phyloP scores from a whole-genome alignment of 257 asterid species.

The Solanum bukasovii region DNA sequence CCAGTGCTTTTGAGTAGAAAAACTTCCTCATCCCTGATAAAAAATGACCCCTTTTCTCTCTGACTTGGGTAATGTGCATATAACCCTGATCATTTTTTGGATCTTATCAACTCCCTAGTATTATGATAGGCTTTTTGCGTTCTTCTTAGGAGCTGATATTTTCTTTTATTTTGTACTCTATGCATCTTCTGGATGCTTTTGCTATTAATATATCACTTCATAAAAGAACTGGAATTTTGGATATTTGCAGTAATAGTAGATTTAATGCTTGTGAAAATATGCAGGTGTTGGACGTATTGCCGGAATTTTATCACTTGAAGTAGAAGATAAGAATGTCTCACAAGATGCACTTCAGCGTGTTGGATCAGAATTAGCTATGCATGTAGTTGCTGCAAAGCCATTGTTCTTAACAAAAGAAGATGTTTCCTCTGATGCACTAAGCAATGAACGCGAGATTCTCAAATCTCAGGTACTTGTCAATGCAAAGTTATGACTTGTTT shows the following conservation, averaged over 20 bases:
- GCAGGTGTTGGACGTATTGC: constrained; percentile 92
- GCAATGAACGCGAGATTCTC: constrained; percentile 75
- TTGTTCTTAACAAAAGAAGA: constrained; percentile 68
- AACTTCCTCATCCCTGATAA: neutral
- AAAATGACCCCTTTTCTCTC: neutral
- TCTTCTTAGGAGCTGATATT: neutral
- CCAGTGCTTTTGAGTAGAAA: neutral
- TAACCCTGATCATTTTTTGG: neutral
- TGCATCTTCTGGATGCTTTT: neutral
- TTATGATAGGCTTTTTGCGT: neutral
- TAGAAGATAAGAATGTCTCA: constrained; percentile 58
- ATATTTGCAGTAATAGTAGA: neutral
- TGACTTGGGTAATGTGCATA: neutral
- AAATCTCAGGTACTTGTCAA: constrained; percentile 69
- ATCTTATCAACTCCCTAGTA: neutral
- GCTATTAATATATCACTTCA: neutral
- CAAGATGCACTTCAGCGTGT: constrained; percentile 61
- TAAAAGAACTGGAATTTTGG: neutral
- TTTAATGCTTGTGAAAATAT: neutral
- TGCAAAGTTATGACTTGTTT: neutral
- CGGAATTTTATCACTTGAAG: constrained; percentile 82
- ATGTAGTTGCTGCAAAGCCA: constrained; percentile 90
- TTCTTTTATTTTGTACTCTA: neutral
- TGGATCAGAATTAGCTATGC: constrained; percentile 97
- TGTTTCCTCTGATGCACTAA: constrained; percentile 66